phyloP scores from a whole-genome alignment of 2,329 filamentous ascomycete genomes.

The Monilinia polystroma region DNA sequence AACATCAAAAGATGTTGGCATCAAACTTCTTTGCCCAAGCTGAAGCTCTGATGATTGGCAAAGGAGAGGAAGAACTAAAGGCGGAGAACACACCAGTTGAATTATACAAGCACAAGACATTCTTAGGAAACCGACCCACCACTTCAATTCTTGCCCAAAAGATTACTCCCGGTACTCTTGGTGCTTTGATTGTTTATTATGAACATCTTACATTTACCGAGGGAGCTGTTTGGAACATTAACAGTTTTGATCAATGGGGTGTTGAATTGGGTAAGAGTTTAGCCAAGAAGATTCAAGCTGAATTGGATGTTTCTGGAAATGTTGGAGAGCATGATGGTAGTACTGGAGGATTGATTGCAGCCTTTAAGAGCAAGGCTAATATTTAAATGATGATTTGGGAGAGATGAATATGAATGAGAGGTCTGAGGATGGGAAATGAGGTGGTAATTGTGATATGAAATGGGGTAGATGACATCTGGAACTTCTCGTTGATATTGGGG shows the following conservation, averaged over 20 bases:
- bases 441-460: slow-evolving; percentile 2
- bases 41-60: slow-evolving; percentile 88
- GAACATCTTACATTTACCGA: slow-evolving; percentile 98
- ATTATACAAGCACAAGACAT: slow-evolving; percentile 97
- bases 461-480: too few relatives aligned
- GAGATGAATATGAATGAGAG: slow-evolving; percentile 1
- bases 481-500: not conserved
- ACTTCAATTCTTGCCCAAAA: slow-evolving; percentile 88
- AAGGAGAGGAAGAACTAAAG: slow-evolving; percentile 76
- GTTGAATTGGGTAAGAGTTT: slow-evolving; percentile 96
- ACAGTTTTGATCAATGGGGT: slow-evolving; percentile 99
- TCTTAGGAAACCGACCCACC: slow-evolving; percentile 95
- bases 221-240: slow-evolving; percentile 98
- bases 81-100: slow-evolving; percentile 70
- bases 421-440: not conserved
- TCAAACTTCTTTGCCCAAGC: slow-evolving; percentile 91
- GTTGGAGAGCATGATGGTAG: slow-evolving; percentile 77
- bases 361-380: slow-evolving; percentile 71
- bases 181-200: slow-evolving; percentile 96
- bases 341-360: slow-evolving; percentile 84
- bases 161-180: slow-evolving; percentile 91
- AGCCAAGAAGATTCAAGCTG: slow-evolving; percentile 84
- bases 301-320: slow-evolving; percentile 77
- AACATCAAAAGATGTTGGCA: slow-evolving; percentile 94
- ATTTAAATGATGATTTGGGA: slow-evolving; percentile 19